Evolutionary conservation across 495 filamentous ascomycete species (phyloP), one percentile per base, ranked within the genome.

Genomic region (Podospora tetraspora): DNA sequence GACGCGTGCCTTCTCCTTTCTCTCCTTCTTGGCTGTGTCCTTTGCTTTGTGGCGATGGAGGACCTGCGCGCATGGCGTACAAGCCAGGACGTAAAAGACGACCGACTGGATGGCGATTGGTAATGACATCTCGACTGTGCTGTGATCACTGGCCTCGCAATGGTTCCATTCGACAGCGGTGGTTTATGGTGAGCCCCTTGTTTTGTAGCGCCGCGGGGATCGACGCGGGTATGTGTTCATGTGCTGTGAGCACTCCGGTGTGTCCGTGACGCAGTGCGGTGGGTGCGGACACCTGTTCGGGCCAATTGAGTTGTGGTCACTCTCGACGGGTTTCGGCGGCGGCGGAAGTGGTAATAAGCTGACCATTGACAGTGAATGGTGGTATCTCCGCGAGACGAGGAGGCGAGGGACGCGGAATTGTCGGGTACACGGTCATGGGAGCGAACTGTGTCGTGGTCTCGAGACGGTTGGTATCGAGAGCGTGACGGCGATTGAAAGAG

Each of bases 71-170:
- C 92, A 97, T 73, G 92, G 92, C 32, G 91, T 88, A 78, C 92
- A 96, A 62, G 91, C 90, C 66, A 88, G 84, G 71, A 94, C 87
- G 83, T 94, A 96, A 80, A 96, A 96, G 75, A 94, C 80, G 67
- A 91, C 92, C 19, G 92, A 96, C 80, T 95, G 93, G 12, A 87
- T 72, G 63, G 84, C 85, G 32, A 79, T 78, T 52, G 76, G 75
- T 66, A 85, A 81, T 66, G 85, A 86, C 85, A 88, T 88, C 61
- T 62, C 80, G 71, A 63, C 61, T 57, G 3, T n/a, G 24, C 19
- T 57, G 21, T 64, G 21, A 59, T 22, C 19, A 22, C 63, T 65
- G 56, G 23, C 19, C 63, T 27, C 10, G 10, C 22, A n/a, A n/a
- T 62, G 60, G 19, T 62, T 61, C 59, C 59, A 61, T 8, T 13